Percentiles rank a stretch among this genome's conserved stretches.
phyloP scores from a whole-genome alignment of 495 filamentous ascomycete species.

The Neurospora sp. region DNA sequence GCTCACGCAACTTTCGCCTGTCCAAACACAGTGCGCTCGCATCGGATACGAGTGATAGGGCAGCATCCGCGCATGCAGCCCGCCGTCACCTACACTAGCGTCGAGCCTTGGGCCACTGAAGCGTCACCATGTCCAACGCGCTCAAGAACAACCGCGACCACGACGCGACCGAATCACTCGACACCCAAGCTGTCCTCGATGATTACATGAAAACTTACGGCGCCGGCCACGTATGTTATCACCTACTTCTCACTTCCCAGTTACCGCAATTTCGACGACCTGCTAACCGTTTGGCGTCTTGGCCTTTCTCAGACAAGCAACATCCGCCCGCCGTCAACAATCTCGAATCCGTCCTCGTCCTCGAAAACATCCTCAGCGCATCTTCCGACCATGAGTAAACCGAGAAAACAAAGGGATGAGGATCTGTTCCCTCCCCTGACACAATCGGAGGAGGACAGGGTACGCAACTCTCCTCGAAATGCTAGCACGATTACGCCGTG shows the following conservation, averaged over 20 bases:
- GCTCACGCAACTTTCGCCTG: no score
- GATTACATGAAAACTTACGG: conserved; percentile 14
- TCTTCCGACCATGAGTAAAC: neutral
- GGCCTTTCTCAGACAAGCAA: neutral
- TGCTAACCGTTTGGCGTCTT: neutral
- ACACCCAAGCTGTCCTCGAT: conserved; percentile 17
- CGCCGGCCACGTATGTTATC: conserved; percentile 16
- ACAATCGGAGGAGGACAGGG: neutral
- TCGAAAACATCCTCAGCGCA: neutral
- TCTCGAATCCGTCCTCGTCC: neutral
- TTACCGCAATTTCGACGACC: neutral
- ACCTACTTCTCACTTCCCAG: neutral
- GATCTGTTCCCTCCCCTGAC: neutral
- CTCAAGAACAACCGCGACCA: conserved; percentile 1
- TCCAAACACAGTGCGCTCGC: neutral
- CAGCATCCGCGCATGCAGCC: neutral
- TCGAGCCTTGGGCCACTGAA: neutral
- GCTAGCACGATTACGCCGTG: neutral
- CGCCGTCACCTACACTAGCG: neutral
- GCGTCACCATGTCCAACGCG: neutral
- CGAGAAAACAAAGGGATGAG: neutral
- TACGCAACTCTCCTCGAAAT: neutral
- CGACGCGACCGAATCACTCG: conserved; percentile 16
- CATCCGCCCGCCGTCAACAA: neutral
- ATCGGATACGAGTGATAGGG: conserved; percentile 1